Conservation (phyloP, 2,329 filamentous ascomycete genomes). For the Trichoderma sp. region DNA sequence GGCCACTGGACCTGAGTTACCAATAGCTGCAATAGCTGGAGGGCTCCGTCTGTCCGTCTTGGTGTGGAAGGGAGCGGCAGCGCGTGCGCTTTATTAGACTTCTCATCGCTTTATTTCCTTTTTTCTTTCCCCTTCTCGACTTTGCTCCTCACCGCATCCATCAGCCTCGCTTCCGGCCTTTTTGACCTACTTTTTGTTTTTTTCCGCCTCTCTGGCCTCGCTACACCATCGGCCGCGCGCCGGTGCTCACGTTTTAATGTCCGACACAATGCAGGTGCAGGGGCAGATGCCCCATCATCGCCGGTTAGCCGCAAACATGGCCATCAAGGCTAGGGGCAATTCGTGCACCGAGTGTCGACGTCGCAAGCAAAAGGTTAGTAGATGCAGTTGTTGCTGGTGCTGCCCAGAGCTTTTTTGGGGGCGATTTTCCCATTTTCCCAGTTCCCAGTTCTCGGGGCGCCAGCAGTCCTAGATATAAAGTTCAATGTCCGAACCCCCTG, state of each 20-base stretch:
- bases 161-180: conserved; percentile 5
- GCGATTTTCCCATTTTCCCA: neutral
- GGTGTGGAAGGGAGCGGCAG: neutral
- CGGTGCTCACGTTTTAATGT: conserved; percentile 30
- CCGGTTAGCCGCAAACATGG: conserved; percentile 13
- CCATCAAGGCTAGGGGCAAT: conserved; percentile 34
- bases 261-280: conserved; percentile 35
- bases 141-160: conserved; percentile 3
- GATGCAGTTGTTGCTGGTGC: neutral
- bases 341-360: conserved; percentile 54
- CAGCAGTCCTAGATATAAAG: conserved; percentile 12
- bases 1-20: neutral
- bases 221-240: conserved; percentile 14
- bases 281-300: conserved; percentile 28
- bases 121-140: neutral
- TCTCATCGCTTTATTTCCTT: neutral
- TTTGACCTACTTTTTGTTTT: neutral
- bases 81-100: neutral
- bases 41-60: neutral
- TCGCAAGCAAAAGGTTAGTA: conserved; percentile 52
- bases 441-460: neutral
- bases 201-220: neutral
- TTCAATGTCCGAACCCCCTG: conserved; percentile 22
- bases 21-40: neutral
- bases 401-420: neutral